Conservation (phyloP, 495 filamentous ascomycete species). For the Penicillium antarcticum region DNA sequence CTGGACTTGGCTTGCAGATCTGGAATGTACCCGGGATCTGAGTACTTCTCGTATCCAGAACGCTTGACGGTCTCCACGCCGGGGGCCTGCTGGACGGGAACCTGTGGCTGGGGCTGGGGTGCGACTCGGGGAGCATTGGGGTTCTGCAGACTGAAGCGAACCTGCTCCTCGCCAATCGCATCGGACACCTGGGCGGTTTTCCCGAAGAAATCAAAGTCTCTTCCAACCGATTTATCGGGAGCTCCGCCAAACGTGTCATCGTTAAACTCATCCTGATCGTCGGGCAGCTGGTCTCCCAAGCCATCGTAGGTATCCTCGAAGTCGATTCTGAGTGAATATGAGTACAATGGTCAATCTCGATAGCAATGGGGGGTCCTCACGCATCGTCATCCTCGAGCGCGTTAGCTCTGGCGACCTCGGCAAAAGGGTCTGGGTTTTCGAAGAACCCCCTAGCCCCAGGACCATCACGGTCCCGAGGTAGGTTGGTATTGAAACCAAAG, state of each 20-base stretch:
- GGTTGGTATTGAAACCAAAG: constrained; percentile 77
- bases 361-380: constrained; percentile 46
- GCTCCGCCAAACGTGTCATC: constrained; percentile 91
- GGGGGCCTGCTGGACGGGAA: constrained; percentile 14
- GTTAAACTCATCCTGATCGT: constrained; percentile 93
- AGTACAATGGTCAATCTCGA: neutral
- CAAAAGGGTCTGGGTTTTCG: constrained; percentile 84
- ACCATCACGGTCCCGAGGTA: constrained; percentile 54
- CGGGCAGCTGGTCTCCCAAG: constrained; percentile 84
- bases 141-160: constrained; percentile 69
- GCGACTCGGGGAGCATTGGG: constrained; percentile 43
- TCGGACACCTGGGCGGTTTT: constrained; percentile 81
- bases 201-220: constrained; percentile 97
- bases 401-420: constrained; percentile 60
- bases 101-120: constrained; percentile 23
- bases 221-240: constrained; percentile 57
- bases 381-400: constrained; percentile 65
- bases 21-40: constrained; percentile 68
- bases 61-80: constrained; percentile 44
- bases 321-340: constrained; percentile 56
- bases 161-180: constrained; percentile 85
- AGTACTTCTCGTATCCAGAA: constrained; percentile 87
- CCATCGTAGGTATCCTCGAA: constrained; percentile 99
- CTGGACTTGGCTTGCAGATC: constrained; percentile 90
- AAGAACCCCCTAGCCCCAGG: constrained; percentile 73